A percentile compares a stretch with the other conserved stretches of the same genome.
These are phyloP conservation scores for Acacia concinna DNA, from an alignment of 331 rosid species.

Conservation along the genomic window DNA sequence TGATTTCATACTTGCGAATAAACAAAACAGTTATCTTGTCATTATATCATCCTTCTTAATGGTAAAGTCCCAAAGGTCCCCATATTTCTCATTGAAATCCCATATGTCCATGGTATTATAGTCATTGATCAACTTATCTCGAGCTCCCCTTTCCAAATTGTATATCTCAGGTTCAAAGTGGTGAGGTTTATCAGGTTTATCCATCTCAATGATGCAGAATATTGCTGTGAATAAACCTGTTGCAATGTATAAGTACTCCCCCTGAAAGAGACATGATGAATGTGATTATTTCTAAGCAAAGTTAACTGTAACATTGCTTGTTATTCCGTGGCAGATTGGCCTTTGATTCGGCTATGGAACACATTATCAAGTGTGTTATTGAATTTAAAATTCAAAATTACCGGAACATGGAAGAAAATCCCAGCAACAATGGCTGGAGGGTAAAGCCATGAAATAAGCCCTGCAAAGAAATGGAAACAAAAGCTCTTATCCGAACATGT, in stretches of 20 bases:
- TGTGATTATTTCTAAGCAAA: not conserved
- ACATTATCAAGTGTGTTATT: not conserved
- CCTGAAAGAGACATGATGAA: slow-evolving; percentile 52
- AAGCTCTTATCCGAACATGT: not conserved
- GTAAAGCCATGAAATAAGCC: slow-evolving; percentile 80
- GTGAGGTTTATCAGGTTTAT: slow-evolving; percentile 92
- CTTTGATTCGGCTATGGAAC: not conserved
- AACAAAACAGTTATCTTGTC: slow-evolving; percentile 44
- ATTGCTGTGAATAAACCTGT: slow-evolving; percentile 70
- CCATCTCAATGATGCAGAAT: slow-evolving; percentile 93
- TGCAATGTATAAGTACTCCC: slow-evolving; percentile 83
- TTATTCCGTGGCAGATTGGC: not conserved
- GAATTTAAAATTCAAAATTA: slow-evolving; percentile 32
- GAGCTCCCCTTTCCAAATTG: slow-evolving; percentile 91
- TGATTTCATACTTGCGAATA: slow-evolving; percentile 17
- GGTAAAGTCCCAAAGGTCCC: slow-evolving; percentile 92
- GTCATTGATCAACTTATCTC: slow-evolving; percentile 88
- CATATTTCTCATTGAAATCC: slow-evolving; percentile 94
- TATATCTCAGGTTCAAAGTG: slow-evolving; percentile 93
- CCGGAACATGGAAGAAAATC: slow-evolving; percentile 78
- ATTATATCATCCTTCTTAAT: slow-evolving; percentile 58
- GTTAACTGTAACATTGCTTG: not conserved
- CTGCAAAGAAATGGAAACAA: slow-evolving; percentile 34
- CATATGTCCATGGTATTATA: slow-evolving; percentile 90
- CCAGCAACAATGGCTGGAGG: slow-evolving; percentile 85